phyloP scores from a whole-genome alignment of 202 grass and related monocot genomes.

The Elaeis oleifera region DNA sequence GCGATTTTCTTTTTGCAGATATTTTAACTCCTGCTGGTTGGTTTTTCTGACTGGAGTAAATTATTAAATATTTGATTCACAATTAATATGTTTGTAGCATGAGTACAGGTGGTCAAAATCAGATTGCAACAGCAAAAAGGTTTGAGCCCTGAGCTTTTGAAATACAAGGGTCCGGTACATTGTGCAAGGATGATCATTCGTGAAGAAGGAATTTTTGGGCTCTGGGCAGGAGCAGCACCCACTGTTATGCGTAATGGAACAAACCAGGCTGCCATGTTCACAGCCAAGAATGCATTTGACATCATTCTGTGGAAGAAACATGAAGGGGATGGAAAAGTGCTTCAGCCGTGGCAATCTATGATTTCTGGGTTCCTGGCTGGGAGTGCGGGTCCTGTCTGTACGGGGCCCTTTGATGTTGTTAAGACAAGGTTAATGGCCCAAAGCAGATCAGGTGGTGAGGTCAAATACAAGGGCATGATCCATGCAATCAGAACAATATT shows the following conservation, averaged over 20 bases:
- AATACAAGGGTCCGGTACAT: conserved; percentile 76
- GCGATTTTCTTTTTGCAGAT: too few relatives aligned
- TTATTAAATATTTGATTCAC: too few relatives aligned
- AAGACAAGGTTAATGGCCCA: conserved; percentile 96
- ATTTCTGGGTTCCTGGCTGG: conserved; percentile 87
- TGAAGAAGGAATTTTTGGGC: conserved; percentile 71
- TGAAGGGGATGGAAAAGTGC: conserved; percentile 61
- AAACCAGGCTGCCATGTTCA: conserved; percentile 93
- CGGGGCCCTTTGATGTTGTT: conserved; percentile 80
- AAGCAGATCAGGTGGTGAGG: conserved; percentile 43
- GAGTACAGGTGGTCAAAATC: conserved; percentile 78
- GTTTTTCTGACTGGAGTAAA: too few relatives aligned
- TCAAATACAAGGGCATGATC: conserved; percentile 73
- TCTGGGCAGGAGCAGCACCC: conserved; percentile 73
- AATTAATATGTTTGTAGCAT: neutral
- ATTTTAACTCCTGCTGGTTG: too few relatives aligned
- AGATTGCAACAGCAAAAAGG: conserved; percentile 87
- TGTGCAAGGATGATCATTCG: conserved; percentile 66
- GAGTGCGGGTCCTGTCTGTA: conserved; percentile 78
- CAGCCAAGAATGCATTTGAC: conserved; percentile 81
- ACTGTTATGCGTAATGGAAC: conserved; percentile 92
- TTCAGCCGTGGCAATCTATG: conserved; percentile 89
- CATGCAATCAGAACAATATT: conserved; percentile 62
- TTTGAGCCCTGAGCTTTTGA: conserved; percentile 56
- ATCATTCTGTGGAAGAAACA: conserved; percentile 90